Evolutionary conservation across 108 stramenopile genomes (phyloP), one percentile per base, ranked within the genome.

Genomic region (Bacterosira constricta): DNA sequence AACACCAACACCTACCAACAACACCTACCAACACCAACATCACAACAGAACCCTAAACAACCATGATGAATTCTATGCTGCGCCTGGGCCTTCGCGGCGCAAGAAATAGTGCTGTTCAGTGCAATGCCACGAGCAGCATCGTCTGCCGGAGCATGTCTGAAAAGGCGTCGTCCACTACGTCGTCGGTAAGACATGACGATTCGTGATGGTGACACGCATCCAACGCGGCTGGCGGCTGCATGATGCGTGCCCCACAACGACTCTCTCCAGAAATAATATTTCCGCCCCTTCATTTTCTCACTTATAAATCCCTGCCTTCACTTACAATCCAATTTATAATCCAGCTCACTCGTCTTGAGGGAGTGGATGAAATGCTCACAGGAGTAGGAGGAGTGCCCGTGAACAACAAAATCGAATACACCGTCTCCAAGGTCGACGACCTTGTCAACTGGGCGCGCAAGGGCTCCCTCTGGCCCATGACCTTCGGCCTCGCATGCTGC

Each of bases 401-500:
- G 37, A 68, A 70, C 60, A 91, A 96, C 82, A 90, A 88, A 80
- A 94, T 97, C n/a, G 99, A 99, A 85, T 99, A 94, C 83, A 90
- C 97, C 37, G 95, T 99, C 29, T 95, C 96, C n/a, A 88, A 89
- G 65, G 96, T 99, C 44, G 99, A 99, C 78, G 97, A 99, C 27
- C 79, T 99, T 27, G 97, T 98, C 34, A 99, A 99, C 85, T 99
- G 99, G 99, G 98, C 97, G 10, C 94, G 99, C 38, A 99, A 98
- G 83, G 99, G 98, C 15, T 97, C 97, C 25, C 75, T 99, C 36
- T 99, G 99, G 99, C 99, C 99, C 65, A 99, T 99, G 98, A 99
- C 99, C 7, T 99, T 99, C 66, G 99, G 99, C 49, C 83, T 99
- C 59, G 99, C 99, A 12, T 99, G 99, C 79, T 99, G 99, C 66